A percentile compares a stretch with the other conserved stretches of the same genome.
phyloP scores from a whole-genome alignment of 1,284 basidiomycete species.

The Ustilago cynodontis region DNA sequence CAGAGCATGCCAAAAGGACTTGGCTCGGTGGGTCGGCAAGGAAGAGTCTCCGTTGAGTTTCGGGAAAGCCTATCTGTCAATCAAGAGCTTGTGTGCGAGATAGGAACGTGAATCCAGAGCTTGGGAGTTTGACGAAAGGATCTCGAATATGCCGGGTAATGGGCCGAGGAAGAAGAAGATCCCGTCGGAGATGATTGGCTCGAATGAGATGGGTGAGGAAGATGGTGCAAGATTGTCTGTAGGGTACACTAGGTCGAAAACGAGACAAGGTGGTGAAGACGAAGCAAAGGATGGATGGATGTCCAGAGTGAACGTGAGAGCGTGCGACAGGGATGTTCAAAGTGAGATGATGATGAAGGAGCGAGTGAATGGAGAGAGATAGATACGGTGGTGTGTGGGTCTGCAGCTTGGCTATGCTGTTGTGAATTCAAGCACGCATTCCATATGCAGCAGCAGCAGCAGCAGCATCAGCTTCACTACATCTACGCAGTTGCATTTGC shows the following conservation, averaged over 20 bases:
- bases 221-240: background rate
- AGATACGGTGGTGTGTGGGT: background rate
- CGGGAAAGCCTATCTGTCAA: background rate
- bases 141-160: background rate
- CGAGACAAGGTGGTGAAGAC: background rate
- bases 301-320: background rate
- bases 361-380: background rate
- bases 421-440: background rate
- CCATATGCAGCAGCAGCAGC: too few relatives aligned
- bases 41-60: background rate
- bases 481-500: background rate
- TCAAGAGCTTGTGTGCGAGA: background rate
- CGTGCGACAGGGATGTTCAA: background rate
- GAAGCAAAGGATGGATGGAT: background rate
- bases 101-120: background rate
- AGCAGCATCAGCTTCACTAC: background rate
- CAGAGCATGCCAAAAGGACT: background rate
- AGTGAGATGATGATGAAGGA: background rate
- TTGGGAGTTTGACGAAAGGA: background rate
- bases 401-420: background rate
- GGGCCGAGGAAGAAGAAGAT: background rate
- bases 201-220: background rate
- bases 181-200: background rate
- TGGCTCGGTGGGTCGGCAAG: constrained; percentile 3
- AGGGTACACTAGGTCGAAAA: background rate